Evolutionary conservation across 2,329 filamentous ascomycete species (phyloP).

Genomic region (Alternaria solani): DNA sequence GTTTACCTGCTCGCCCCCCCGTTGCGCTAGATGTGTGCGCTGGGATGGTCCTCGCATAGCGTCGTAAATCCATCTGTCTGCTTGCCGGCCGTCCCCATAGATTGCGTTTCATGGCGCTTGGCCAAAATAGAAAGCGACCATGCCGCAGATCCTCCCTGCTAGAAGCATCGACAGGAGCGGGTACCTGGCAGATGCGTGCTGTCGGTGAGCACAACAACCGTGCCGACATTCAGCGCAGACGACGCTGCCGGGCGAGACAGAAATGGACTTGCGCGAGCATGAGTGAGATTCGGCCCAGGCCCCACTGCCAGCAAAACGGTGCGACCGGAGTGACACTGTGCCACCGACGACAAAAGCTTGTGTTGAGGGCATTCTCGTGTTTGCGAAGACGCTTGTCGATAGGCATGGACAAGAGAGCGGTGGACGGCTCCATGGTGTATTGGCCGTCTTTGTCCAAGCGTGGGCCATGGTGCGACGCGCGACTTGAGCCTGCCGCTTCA

Average conservation of each 20-base stretch:
- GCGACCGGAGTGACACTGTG: background rate
- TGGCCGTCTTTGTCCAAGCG: slow-evolving; percentile 17
- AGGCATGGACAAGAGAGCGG: slow-evolving; percentile 8
- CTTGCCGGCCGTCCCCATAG: slow-evolving; percentile 25
- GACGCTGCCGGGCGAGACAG: slow-evolving; percentile 3
- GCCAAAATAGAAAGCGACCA: slow-evolving; percentile 40
- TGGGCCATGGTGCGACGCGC: slow-evolving; percentile 15
- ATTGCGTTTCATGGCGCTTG: slow-evolving; percentile 47
- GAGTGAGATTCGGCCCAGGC: slow-evolving; percentile 4
- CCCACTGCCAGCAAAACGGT: slow-evolving; percentile 2
- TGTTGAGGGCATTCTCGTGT: slow-evolving; percentile 5
- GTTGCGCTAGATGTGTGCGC: background rate
- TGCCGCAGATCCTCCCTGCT: slow-evolving; percentile 46
- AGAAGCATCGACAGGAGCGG: slow-evolving; percentile 34
- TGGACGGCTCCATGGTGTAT: slow-evolving; percentile 10
- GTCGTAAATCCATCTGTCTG: slow-evolving; percentile 15
- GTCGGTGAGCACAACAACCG: slow-evolving; percentile 22
- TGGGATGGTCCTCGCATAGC: background rate
- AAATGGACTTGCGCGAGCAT: slow-evolving; percentile 3
- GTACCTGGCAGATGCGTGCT: slow-evolving; percentile 35
- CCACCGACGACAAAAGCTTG: slow-evolving; percentile 5
- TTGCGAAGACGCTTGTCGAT: slow-evolving; percentile 15
- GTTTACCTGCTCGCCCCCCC: background rate
- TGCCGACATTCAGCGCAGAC: slow-evolving; percentile 10
- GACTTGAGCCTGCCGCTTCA: slow-evolving; percentile 11